phyloP scores from a whole-genome alignment of 768 basidiomycete genomes.

The Suillus brevipes region DNA sequence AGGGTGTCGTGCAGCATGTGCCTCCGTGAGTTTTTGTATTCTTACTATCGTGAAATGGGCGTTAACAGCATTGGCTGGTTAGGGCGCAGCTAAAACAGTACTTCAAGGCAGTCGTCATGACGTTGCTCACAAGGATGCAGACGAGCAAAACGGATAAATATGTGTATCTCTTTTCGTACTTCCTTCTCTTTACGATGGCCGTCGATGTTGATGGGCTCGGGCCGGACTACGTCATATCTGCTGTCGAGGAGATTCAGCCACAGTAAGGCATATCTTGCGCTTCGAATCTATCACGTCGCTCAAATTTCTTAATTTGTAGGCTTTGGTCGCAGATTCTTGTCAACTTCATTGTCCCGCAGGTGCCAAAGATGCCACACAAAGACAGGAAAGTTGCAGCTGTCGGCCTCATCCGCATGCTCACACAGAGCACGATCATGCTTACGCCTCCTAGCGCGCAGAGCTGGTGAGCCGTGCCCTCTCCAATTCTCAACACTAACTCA shows the following conservation, averaged over 20 bases:
- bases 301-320: slow-evolving; percentile 29
- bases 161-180: slow-evolving; percentile 77
- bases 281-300: slow-evolving; percentile 6
- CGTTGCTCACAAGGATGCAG: slow-evolving; percentile 83
- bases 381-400: slow-evolving; percentile 85
- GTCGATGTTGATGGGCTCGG: slow-evolving; percentile 70
- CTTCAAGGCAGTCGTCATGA: slow-evolving; percentile 72
- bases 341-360: slow-evolving; percentile 78
- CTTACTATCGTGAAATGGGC: not conserved
- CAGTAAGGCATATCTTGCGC: slow-evolving; percentile 48
- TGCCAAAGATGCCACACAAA: slow-evolving; percentile 75
- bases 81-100: slow-evolving; percentile 65
- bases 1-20: slow-evolving; percentile 69
- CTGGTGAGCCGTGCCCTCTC: slow-evolving; percentile 51
- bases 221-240: slow-evolving; percentile 77
- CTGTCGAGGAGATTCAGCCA: slow-evolving; percentile 81
- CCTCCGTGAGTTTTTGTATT: slow-evolving; percentile 60
- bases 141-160: slow-evolving; percentile 88
- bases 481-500: not conserved
- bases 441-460: slow-evolving; percentile 57
- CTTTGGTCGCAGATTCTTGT: slow-evolving; percentile 80
- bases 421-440: slow-evolving; percentile 70
- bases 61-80: not conserved
- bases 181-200: slow-evolving; percentile 75
- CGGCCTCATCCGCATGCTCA: slow-evolving; percentile 77